Evolutionary conservation across 192 early-diverging fungal species (phyloP).

Genomic region (Coemansia sp.): DNA sequence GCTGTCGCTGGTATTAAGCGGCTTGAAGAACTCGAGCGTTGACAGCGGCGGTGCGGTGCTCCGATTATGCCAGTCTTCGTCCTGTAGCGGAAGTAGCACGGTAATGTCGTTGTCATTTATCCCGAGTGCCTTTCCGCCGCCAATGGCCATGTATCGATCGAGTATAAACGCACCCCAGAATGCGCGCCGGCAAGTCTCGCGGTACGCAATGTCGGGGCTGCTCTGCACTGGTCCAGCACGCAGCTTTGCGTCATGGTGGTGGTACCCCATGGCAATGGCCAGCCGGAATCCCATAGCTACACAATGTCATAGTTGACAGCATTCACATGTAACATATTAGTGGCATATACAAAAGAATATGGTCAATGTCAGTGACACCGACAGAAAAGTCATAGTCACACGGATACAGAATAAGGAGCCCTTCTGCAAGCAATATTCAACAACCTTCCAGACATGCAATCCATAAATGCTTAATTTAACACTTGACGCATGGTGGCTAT

Average conservation of each 20-base stretch:
- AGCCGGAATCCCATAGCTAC: slow-evolving; percentile 57
- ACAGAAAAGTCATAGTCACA: not conserved
- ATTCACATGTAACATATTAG: not conserved
- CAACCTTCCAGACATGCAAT: not conserved
- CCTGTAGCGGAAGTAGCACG: slow-evolving; percentile 41
- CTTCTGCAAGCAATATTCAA: not conserved
- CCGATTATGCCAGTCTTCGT: slow-evolving; percentile 40
- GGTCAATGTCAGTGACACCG: not conserved
- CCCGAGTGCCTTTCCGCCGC: slow-evolving; percentile 52
- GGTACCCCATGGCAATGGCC: slow-evolving; percentile 56
- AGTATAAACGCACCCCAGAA: slow-evolving; percentile 54
- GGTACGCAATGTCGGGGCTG: slow-evolving; percentile 34
- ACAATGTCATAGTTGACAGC: not conserved
- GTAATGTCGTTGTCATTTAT: slow-evolving; percentile 54
- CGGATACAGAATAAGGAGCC: not conserved
- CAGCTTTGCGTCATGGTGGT: slow-evolving; percentile 46
- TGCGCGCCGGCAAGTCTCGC: slow-evolving; percentile 49
- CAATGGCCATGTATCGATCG: slow-evolving; percentile 52
- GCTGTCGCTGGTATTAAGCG: not conserved
- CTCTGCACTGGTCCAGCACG: slow-evolving; percentile 41
- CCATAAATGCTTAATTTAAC: not conserved
- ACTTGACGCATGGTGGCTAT: not conserved
- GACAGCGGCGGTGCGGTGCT: slow-evolving; percentile 33
- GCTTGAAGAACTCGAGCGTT: slow-evolving; percentile 48
- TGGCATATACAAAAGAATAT: not conserved